Conservation (phyloP, 2,329 filamentous ascomycete species). For the Calonectria leucothoes region DNA sequence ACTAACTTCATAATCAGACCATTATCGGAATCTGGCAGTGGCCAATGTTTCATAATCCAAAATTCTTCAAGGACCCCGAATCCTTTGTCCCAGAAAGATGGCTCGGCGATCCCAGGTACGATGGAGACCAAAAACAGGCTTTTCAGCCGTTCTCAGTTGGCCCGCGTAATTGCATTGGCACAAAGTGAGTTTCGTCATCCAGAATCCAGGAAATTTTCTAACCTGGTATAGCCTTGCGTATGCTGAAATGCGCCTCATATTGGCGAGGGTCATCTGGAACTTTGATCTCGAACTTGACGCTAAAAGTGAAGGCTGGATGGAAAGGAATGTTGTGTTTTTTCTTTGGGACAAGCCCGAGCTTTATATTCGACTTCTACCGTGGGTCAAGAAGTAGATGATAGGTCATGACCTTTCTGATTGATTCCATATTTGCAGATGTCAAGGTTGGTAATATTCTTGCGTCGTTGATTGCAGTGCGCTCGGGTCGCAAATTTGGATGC, state of each 20-base stretch:
- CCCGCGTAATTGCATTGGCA: constrained; percentile 46
- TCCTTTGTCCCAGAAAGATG: constrained; percentile 54
- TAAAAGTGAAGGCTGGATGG: constrained; percentile 40
- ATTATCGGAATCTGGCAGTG: constrained; percentile 50
- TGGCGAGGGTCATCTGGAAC: constrained; percentile 7
- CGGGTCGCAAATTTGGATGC: neutral
- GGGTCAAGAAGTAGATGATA: neutral
- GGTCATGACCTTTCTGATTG: neutral
- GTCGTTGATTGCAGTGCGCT: neutral
- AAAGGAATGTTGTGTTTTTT: constrained; percentile 40
- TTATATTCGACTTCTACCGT: constrained; percentile 1
- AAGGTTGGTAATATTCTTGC: neutral
- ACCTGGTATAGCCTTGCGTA: constrained; percentile 41
- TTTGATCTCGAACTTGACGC: constrained; percentile 34
- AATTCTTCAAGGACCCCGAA: constrained; percentile 46
- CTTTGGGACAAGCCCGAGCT: constrained; percentile 44
- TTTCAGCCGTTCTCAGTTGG: constrained; percentile 46
- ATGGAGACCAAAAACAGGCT: constrained; percentile 35
- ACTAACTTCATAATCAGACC: constrained; percentile 23
- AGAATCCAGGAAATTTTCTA: neutral
- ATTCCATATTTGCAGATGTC: neutral
- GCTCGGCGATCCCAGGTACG: constrained; percentile 37
- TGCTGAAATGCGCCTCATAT: constrained; percentile 33
- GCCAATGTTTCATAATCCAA: constrained; percentile 46
- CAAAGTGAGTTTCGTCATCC: constrained; percentile 39